Evolutionary conservation across 139 green algal species (phyloP), one percentile per base, ranked within the genome.

Genomic region (Chlamydomonas schloesseri): DNA sequence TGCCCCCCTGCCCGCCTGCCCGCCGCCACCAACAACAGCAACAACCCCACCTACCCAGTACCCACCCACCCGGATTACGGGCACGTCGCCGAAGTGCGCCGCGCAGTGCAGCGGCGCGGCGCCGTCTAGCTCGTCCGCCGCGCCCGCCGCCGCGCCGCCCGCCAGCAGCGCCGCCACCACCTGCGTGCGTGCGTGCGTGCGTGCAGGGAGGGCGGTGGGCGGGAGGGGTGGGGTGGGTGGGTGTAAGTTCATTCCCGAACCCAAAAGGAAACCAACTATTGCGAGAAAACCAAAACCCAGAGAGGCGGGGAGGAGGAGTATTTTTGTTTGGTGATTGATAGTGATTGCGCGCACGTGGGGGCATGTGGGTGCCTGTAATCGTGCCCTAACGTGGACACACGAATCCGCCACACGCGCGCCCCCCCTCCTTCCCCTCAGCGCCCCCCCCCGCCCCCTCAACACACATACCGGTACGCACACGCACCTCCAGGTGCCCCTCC

Each of bases 61-160:
- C 55, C 55, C 55, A 62, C 60, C 23, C 58, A 76, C 79, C 79
- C 46, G 31, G 0, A 85, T 42, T 17, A 85, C 53, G 10, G 29
- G 81, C 55, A 71, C 69, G 37, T 87, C 57, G 3, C 81, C 81
- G 26, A 55, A 87, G 70, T 87, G 47, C 13, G 81, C 81, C 2
- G 81, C 81, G 18, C 31, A 37, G 69, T 87, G 81, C 68, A 87
- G 68, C 28, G 81, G 69, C 4, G 34, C 50, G 69, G 34, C 50
- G 69, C 69, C 69, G 53, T 87, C 81, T 11, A 80, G 37, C 53
- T 87, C 81, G 23, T 8, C 28, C 26, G 67, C 50, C 8, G 23
- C 57, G 13, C 57, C 20, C 29, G 24, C 34, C 24, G 75, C 60
- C 0, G 53, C 42, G 47, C 34, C 69, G 34, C 34, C 81, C 11